Base-by-base conservation (phyloP, 306 rosid species). In the Rubus idaeus region DNA sequence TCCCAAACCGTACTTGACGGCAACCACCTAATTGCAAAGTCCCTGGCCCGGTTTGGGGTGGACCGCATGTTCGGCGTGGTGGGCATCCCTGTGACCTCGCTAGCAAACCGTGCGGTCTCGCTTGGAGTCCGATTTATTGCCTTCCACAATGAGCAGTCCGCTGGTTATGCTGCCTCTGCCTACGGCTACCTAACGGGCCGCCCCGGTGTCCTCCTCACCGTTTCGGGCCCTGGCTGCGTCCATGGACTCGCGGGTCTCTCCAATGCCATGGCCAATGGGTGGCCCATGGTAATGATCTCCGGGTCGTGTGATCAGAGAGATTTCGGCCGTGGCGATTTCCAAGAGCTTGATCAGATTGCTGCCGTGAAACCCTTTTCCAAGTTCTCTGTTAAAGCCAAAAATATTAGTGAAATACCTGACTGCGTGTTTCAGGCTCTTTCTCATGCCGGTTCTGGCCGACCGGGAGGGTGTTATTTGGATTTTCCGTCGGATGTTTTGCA, bases 91-190 rank as follows among this genome's bases (percentile, higher is more conserved):
- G 99, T 95, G 0, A 95, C 99, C 6, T 86, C 97, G 14, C 83
- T 95, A n/a, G 97, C 99, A 3, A 92, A 75, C 71, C 90, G 99
- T 12, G 96, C 97, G 2, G 97, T 95, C 7, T 78, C 92, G 8
- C 85, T 86, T 14, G 99, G 99, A 9, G 80, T 95, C 53, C 91
- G 97, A 44, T 95, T 95, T 57, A 57, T 95, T 6, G 92, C 94
- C 13, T 95, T 95, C 81, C 99, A 95, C 79, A 95, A 95, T 78
- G 99, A 95, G 80, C 99, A 95, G 17, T 92, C 97, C 30, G 99
- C 97, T 0, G 99, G 99, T 1, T 95, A 95, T 55, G 97, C 99
- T 40, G 99, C 99, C 71, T 90, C 99, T 8, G 97, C 99, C 52
- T 91, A 89, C 70, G 99, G 99, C n/a, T 95, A 83, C 77, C 92